Evolutionary conservation across 495 filamentous ascomycete genomes (phyloP).

Genomic region (Hypoxylon cercidicola): DNA sequence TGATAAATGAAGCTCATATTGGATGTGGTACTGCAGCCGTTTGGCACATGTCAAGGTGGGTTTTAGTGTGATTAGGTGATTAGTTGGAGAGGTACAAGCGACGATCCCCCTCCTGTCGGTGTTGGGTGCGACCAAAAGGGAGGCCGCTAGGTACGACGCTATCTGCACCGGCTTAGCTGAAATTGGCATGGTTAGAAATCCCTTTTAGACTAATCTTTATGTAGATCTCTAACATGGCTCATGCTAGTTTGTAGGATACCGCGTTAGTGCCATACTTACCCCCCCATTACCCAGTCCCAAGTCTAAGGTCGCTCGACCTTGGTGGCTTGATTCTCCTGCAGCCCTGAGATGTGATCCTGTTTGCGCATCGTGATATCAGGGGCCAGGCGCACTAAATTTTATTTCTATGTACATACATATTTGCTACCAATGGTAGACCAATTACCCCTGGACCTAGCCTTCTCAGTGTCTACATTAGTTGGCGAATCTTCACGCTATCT

Average conservation of each 20-base stretch:
- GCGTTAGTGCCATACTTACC: constrained; percentile 3
- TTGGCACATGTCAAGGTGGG: constrained; percentile 33
- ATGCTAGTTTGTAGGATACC: background rate
- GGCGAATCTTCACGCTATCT: constrained; percentile 13
- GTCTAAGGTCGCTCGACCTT: constrained; percentile 18
- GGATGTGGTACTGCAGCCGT: constrained; percentile 25
- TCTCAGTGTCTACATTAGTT: constrained; percentile 3
- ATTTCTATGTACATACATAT: constrained; percentile 17
- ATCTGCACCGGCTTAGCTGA: too few relatives aligned
- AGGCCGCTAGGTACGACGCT: too few relatives aligned
- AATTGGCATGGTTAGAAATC: too few relatives aligned
- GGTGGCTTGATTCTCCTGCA: constrained; percentile 35
- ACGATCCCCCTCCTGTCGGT: constrained; percentile 25
- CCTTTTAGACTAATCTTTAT: too few relatives aligned
- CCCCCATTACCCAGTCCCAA: constrained; percentile 34
- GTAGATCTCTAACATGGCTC: too few relatives aligned
- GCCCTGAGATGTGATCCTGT: constrained; percentile 10
- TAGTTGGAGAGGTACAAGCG: constrained; percentile 1
- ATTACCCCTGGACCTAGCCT: background rate
- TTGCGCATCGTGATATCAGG: constrained; percentile 22
- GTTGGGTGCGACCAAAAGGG: background rate
- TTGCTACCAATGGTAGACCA: background rate
- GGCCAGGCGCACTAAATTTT: constrained; percentile 24
- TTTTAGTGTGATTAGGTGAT: constrained; percentile 9
- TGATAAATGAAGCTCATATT: constrained; percentile 30